These are phyloP conservation scores for Pseudonectria foliicola DNA, from an alignment of 2,329 filamentous ascomycete genomes.

Conservation along the genomic window DNA sequence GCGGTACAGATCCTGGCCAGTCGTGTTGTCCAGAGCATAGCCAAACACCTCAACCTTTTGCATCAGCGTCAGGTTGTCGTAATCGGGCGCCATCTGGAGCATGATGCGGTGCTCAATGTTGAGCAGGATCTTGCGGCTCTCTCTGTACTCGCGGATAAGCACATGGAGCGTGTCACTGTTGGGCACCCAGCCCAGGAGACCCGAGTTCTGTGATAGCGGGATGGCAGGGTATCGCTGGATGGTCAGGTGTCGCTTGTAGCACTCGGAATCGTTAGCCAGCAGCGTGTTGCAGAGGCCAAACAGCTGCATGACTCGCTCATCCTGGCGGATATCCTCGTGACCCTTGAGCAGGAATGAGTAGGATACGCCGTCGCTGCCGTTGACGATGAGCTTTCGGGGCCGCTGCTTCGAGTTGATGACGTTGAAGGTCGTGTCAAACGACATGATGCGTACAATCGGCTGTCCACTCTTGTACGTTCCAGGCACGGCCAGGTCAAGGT, in stretches of 20 bases:
- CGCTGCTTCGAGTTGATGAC: conserved; percentile 97
- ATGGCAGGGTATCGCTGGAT: conserved; percentile 97
- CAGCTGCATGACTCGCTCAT: conserved; percentile 98
- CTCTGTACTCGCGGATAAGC: conserved; percentile 93
- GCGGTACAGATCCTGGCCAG: conserved; percentile 94
- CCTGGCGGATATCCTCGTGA: conserved; percentile 98
- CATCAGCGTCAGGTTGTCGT: conserved; percentile 97
- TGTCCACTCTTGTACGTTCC: conserved; percentile 79
- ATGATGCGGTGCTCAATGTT: conserved; percentile 99
- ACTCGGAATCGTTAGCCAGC: conserved; percentile 87
- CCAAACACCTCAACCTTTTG: conserved; percentile 99
- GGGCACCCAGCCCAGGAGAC: conserved; percentile 90
- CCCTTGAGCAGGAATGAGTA: conserved; percentile 94
- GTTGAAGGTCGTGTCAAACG: conserved; percentile 81
- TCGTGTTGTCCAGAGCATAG: conserved; percentile 98
- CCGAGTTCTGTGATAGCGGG: conserved; percentile 91
- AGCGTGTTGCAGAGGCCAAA: conserved; percentile 97
- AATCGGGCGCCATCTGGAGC: conserved; percentile 99
- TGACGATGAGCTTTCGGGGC: conserved; percentile 79
- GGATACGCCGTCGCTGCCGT: conserved; percentile 78
- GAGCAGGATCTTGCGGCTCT: conserved; percentile 91
- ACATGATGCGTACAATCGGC: conserved; percentile 75
- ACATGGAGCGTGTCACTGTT: conserved; percentile 97
- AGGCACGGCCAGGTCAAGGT: conserved; percentile 90
- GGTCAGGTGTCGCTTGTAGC: conserved; percentile 92